Conservation (phyloP, 192 early-diverging fungal species). For the Dimargaris cristalligena region DNA sequence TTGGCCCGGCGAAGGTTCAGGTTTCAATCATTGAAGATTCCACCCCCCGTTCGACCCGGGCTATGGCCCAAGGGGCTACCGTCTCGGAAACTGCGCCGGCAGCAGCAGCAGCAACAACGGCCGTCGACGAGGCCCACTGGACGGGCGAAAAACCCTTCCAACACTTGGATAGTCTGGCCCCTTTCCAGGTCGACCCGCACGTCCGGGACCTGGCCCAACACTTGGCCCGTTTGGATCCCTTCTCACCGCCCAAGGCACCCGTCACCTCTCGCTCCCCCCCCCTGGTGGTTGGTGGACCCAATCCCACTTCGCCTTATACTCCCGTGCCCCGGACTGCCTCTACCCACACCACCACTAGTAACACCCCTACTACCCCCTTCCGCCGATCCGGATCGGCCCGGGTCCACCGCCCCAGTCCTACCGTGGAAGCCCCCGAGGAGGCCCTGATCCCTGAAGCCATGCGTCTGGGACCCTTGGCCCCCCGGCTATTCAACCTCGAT, state of each 20-base stretch:
- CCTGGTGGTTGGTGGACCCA: no score
- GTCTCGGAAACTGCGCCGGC: background rate
- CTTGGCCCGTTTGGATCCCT: background rate
- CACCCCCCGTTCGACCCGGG: no score
- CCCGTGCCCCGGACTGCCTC: background rate
- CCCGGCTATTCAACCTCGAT: slow-evolving; percentile 21
- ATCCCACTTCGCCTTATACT: no score
- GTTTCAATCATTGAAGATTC: background rate
- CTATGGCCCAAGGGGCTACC: background rate
- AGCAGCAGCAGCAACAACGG: background rate
- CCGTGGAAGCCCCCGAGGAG: slow-evolving; percentile 8
- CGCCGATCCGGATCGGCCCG: no score
- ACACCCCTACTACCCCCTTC: background rate
- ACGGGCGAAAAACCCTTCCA: background rate
- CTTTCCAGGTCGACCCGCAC: background rate
- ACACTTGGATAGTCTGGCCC: background rate
- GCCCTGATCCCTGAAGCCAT: slow-evolving; percentile 26
- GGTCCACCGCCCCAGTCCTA: no score
- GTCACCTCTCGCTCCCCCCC: background rate
- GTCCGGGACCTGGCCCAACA: background rate
- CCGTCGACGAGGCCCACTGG: background rate
- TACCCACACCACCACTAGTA: background rate
- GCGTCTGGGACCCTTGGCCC: slow-evolving; percentile 24
- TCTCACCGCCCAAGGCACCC: background rate
- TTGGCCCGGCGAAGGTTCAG: background rate